Conservation (phyloP, 352 stramenopile genomes). For the Phytopythium montanum region DNA sequence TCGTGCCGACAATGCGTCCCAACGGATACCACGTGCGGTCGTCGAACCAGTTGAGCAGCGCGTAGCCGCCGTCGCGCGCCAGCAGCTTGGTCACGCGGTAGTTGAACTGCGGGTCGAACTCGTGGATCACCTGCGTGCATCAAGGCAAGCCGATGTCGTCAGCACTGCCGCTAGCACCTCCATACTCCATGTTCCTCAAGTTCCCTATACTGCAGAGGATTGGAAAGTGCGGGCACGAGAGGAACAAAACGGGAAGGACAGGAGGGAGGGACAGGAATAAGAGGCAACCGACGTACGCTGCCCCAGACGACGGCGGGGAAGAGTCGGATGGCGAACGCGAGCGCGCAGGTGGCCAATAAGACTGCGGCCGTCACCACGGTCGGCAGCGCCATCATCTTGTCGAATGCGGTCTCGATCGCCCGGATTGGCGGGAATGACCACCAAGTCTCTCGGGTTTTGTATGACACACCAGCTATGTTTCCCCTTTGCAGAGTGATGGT, state of each 20-base stretch:
- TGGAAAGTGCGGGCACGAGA: neutral
- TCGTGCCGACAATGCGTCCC: conserved; percentile 89
- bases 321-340: conserved; percentile 89
- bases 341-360: conserved; percentile 79
- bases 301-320: conserved; percentile 92
- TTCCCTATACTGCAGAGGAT: neutral
- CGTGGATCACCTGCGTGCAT: conserved; percentile 76
- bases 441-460: too few relatives aligned
- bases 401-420: neutral
- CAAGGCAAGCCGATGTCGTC: neutral
- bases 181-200: neutral
- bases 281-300: conserved; percentile 40
- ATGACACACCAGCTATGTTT: neutral
- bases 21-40: conserved; percentile 94
- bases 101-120: conserved; percentile 98
- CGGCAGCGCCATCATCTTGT: conserved; percentile 15
- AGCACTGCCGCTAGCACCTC: neutral
- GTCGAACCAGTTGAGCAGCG: conserved; percentile 98
- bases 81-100: conserved; percentile 97
- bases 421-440: neutral
- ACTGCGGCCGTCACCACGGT: conserved; percentile 33
- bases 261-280: neutral
- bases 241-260: too few relatives aligned
- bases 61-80: conserved; percentile 83
- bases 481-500: conserved; percentile 2